Evolutionary conservation across 305 asterid species (phyloP), one percentile per base, ranked within the genome.

Genomic region (Coffea humblotiana): DNA sequence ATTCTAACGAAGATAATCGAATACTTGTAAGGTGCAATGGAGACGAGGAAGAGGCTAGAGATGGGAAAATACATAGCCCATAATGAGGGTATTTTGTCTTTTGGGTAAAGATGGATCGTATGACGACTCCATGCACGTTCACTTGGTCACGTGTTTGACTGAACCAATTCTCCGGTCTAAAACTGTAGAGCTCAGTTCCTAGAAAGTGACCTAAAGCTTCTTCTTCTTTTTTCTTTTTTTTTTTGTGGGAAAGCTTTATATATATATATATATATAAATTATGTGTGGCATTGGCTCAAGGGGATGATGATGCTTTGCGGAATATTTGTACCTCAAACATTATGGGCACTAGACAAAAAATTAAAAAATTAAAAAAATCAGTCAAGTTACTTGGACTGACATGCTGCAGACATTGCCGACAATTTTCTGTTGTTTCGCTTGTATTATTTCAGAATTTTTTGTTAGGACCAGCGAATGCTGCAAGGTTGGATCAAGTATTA

Each of bases 91-190:
- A 74, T 74, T 75, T 72, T 43, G 76, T 80, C 71, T 52, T 52
- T 54, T 13, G 7, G 3, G 27, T 48, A 19, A 19, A 54, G 29
- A 15, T 65, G 70, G 64, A 70, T 43, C 10, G 74, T 49, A 29
- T 69, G 73, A 68, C 35, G 73, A 68, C 16, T 45, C 54, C 80
- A 16, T 74, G 51, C 69, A 75, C 76, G 45, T 74, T 75, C 48
- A 15, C 35, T 40, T 70, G 14, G 79, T 80, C 79, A 74, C 75
- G 18, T 75, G 72, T 68, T 67, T 80, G 83, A 80, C 71, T 58
- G 72, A 23, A 40, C 21, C 68, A 80, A 80, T 68, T 80, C 79
- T 51, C 78, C 21, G 3, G 43, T 66, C 63, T 19, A 32, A 65
- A 54, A 10, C 21, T 23, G 74, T 37, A 49, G 49, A 49, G 49